A percentile compares a stretch with the other conserved stretches of the same genome.
Evolutionary conservation across 2,329 filamentous ascomycete species (phyloP).

Genomic region (Aspergillus quadricinctus): DNA sequence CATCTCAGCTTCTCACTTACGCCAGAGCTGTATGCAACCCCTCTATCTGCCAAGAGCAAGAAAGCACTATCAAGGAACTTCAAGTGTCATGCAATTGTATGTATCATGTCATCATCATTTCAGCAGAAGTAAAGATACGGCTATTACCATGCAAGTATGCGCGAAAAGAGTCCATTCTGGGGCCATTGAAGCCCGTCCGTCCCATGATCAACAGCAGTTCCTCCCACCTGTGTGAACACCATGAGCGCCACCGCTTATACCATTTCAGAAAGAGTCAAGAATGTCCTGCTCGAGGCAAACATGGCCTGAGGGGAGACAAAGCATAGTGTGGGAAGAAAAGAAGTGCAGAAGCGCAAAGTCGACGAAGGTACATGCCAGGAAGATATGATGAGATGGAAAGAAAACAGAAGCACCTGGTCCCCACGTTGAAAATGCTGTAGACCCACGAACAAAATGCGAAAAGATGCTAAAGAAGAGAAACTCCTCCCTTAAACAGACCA

Average conservation of each 20-base stretch:
- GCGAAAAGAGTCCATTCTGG: constrained; percentile 2
- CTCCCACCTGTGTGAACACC: constrained; percentile 23
- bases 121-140: constrained; percentile 8
- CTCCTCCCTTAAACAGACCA: constrained; percentile 22
- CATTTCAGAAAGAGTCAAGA: constrained; percentile 10
- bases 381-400: constrained; percentile 16
- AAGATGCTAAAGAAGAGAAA: constrained; percentile 26
- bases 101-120: constrained; percentile 27
- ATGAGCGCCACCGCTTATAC: constrained; percentile 30
- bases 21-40: not conserved
- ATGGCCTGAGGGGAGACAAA: constrained; percentile 8
- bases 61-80: not conserved
- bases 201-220: constrained; percentile 18
- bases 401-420: constrained; percentile 9
- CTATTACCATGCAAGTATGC: constrained; percentile 5
- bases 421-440: constrained; percentile 21
- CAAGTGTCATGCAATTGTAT: not conserved
- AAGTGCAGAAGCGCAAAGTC: constrained; percentile 6
- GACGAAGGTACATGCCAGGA: constrained; percentile 16
- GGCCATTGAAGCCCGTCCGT: constrained; percentile 1
- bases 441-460: constrained; percentile 23
- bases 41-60: not conserved
- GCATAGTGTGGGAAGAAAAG: constrained; percentile 7
- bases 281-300: constrained; percentile 3
- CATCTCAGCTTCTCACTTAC: not conserved